These are phyloP conservation scores for Crithidia bombi DNA, from an alignment of 208 protist species.

Conservation along the genomic window DNA sequence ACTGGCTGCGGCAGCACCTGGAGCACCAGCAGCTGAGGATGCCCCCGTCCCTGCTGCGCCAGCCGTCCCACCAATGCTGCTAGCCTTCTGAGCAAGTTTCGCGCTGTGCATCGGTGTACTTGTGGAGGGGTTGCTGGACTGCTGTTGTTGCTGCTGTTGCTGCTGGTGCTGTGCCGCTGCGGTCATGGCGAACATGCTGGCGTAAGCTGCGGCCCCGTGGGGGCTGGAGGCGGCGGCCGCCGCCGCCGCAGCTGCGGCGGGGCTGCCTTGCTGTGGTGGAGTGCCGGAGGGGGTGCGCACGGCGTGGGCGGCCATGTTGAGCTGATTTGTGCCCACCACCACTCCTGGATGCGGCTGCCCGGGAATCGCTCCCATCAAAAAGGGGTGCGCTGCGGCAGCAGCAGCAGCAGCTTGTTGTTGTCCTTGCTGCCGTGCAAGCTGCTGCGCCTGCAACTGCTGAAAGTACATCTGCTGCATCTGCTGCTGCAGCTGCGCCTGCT, in stretches of 20 bases:
- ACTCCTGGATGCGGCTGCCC: conserved; percentile 10
- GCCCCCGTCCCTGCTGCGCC: background rate
- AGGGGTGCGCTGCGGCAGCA: conserved; percentile 2
- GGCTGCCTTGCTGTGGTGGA: conserved; percentile 32
- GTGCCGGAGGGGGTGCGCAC: conserved; percentile 22
- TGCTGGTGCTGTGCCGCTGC: conserved; percentile 19
- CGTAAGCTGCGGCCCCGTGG: conserved; percentile 6
- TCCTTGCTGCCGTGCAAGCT: conserved; percentile 26
- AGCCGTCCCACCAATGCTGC: background rate
- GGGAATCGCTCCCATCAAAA: conserved; percentile 10
- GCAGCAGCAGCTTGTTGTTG: conserved; percentile 22
- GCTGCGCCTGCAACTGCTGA: conserved; percentile 38
- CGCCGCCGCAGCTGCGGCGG: conserved; percentile 3
- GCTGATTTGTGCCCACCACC: background rate
- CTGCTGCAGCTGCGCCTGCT: conserved; percentile 27
- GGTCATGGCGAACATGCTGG: conserved; percentile 23
- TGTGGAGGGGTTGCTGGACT: background rate
- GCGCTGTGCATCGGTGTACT: conserved; percentile 18
- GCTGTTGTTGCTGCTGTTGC: conserved; percentile 29
- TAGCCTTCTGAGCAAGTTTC: background rate
- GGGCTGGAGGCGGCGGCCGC: conserved; percentile 1
- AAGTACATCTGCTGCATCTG: conserved; percentile 28
- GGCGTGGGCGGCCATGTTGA: conserved; percentile 1
- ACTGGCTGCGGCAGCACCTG: background rate
- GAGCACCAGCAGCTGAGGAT: background rate